Evolutionary conservation across 2,329 filamentous ascomycete genomes (phyloP), one percentile per base, ranked within the genome.

Genomic region (Alternaria infectoria): DNA sequence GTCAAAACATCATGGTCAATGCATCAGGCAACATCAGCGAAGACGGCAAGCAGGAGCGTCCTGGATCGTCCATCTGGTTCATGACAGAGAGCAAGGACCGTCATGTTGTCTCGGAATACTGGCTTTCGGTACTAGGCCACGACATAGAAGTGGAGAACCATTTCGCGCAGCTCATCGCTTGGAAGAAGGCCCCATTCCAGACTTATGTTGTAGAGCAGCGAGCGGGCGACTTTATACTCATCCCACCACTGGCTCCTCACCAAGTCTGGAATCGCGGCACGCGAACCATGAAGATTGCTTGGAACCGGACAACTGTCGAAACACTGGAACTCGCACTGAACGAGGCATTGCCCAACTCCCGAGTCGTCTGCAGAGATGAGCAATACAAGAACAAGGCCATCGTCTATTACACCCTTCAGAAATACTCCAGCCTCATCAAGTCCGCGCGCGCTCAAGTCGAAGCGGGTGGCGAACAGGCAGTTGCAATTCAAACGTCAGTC

Each of bases 351-450:
- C 93, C 94, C 0, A 93, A 93, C 71, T 93, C 94, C 10, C 88
- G 93, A 12, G 88, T 97, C 70, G 95, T 98, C 3, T 98, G 96
- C 76, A 91, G 96, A 40, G 96, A 99, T 70, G 96, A 99, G 78
- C 95, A 98, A 79, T 99, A 99, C 84, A 98, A 98, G 79, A 97
- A 97, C 82, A 98, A 98, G 78, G 93, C 94, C 6, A 97, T 98
- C 61, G 86, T 97, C 47, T 97, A 94, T 79, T 97, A 90, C 76
- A 93, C 93, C 0, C 84, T 98, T 4, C 83, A 90, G 11, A 96
- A 93, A 73, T 98, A 98, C 77, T 86, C 86, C 2, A 79, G 78
- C 6, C 78, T 87, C 26, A 81, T 91, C 65, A 82, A 83, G n/a
- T 83, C 88, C 54, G 86, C 92, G 15, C 82, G 86, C 57, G 82